A percentile compares a stretch with the other conserved stretches of the same genome.
These are phyloP conservation scores for Xylaria arbuscula DNA, from an alignment of 2,329 filamentous ascomycete genomes.

Conservation along the genomic window DNA sequence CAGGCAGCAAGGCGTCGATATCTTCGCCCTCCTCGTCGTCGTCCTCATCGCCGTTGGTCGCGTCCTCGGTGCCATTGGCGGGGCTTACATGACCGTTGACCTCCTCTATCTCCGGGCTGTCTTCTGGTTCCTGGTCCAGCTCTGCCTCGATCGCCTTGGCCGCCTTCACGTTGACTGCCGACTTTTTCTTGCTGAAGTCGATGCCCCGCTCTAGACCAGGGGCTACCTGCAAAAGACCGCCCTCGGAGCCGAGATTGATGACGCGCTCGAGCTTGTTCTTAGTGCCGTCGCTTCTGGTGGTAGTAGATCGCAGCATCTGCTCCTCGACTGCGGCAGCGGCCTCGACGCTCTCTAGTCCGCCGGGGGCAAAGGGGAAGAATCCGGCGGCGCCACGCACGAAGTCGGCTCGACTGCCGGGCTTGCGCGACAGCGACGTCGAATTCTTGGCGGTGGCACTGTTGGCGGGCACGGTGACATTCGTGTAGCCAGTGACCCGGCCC, in stretches of 20 bases:
- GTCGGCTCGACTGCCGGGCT: constrained; percentile 86
- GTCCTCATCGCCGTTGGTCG: constrained; percentile 52
- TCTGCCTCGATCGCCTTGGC: constrained; percentile 69
- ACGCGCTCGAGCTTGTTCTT: constrained; percentile 78
- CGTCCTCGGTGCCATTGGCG: constrained; percentile 40
- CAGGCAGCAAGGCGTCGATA: constrained; percentile 87
- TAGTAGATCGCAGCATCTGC: constrained; percentile 69
- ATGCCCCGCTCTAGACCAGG: constrained; percentile 86
- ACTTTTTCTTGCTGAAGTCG: constrained; percentile 71
- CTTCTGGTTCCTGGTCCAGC: constrained; percentile 61
- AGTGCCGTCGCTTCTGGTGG: constrained; percentile 56
- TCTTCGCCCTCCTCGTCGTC: constrained; percentile 63
- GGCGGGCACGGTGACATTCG: constrained; percentile 90
- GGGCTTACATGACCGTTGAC: constrained; percentile 45
- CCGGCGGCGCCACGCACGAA: constrained; percentile 93
- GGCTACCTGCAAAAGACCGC: constrained; percentile 81
- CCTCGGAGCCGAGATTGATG: constrained; percentile 82
- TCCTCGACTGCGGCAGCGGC: constrained; percentile 87
- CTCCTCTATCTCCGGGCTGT: constrained; percentile 49
- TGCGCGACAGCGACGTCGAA: constrained; percentile 87
- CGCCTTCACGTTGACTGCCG: constrained; percentile 67
- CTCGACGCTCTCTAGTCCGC: constrained; percentile 87
- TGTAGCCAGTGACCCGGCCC: constrained; percentile 91
- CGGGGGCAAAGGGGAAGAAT: constrained; percentile 93
- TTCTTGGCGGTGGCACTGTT: constrained; percentile 93